Conservation (phyloP, 1,284 basidiomycete species). For the Austroboletus rostrupii region DNA sequence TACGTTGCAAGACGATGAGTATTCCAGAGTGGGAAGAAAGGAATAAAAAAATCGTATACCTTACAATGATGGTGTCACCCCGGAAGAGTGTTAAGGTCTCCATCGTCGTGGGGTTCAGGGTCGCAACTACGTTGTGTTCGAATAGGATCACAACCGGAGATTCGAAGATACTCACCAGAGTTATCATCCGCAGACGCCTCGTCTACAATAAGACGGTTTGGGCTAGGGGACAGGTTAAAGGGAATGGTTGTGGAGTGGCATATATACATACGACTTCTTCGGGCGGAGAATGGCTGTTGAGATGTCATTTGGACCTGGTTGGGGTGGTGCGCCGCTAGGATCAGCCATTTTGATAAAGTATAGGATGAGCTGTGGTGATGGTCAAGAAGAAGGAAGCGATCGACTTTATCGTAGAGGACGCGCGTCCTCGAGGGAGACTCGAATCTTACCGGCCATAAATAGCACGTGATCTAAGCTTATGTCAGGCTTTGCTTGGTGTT, state of each 20-base stretch:
- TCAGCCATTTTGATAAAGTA: slow-evolving; percentile 51
- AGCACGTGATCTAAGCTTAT: slow-evolving; percentile 12
- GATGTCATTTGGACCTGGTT: slow-evolving; percentile 75
- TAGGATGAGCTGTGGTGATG: slow-evolving; percentile 11
- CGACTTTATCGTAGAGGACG: slow-evolving; percentile 32
- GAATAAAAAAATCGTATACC: slow-evolving; percentile 49
- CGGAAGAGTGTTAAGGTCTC: slow-evolving; percentile 92
- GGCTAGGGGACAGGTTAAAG: slow-evolving; percentile 45
- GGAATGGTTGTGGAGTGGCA: slow-evolving; percentile 2
- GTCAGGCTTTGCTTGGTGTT: too few relatives aligned
- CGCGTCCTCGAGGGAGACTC: slow-evolving; percentile 34
- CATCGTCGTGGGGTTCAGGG: slow-evolving; percentile 95
- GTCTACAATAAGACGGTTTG: slow-evolving; percentile 92
- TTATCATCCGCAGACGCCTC: slow-evolving; percentile 91
- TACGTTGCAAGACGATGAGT: slow-evolving; percentile 9
- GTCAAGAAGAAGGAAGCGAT: slow-evolving; percentile 17
- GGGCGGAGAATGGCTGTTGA: slow-evolving; percentile 93
- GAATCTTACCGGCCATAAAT: slow-evolving; percentile 19
- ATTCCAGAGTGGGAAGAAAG: slow-evolving; percentile 1
- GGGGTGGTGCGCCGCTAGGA: slow-evolving; percentile 73
- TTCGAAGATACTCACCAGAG: slow-evolving; percentile 57
- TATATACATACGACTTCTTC: slow-evolving; percentile 85
- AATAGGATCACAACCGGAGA: not conserved
- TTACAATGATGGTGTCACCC: slow-evolving; percentile 89
- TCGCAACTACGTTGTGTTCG: slow-evolving; percentile 62